A percentile compares a stretch with the other conserved stretches of the same genome.
Conservation (phyloP, 345 rosid genomes). For the Pistacia integerrima region DNA sequence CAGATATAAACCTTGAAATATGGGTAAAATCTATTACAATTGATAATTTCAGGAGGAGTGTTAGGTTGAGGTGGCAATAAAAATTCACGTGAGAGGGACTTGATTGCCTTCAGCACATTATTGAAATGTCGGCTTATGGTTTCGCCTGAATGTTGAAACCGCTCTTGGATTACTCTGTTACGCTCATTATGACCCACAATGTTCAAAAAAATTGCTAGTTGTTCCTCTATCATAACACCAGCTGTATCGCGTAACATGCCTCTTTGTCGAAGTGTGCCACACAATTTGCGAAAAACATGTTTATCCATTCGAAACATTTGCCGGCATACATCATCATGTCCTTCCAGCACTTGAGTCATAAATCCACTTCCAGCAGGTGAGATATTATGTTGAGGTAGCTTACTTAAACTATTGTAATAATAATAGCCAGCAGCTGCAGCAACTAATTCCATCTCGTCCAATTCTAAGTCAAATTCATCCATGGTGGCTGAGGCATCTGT, state of each 20-base stretch:
- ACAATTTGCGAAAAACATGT: slow-evolving; percentile 63
- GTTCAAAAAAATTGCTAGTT: slow-evolving; percentile 73
- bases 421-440: slow-evolving; percentile 79
- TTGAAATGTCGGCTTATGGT: slow-evolving; percentile 84
- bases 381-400: slow-evolving; percentile 40
- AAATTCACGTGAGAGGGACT: slow-evolving; percentile 69
- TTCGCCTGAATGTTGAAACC: slow-evolving; percentile 82
- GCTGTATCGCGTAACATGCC: slow-evolving; percentile 65
- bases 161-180: slow-evolving; percentile 75
- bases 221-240: slow-evolving; percentile 77
- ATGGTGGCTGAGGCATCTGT: slow-evolving; percentile 51
- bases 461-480: slow-evolving; percentile 64
- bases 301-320: slow-evolving; percentile 83
- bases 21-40: slow-evolving; percentile 60
- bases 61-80: slow-evolving; percentile 43
- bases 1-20: slow-evolving; percentile 62
- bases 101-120: slow-evolving; percentile 76
- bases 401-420: slow-evolving; percentile 46
- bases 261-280: slow-evolving; percentile 53
- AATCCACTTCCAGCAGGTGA: slow-evolving; percentile 46
- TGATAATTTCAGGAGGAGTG: slow-evolving; percentile 48
- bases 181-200: slow-evolving; percentile 78
- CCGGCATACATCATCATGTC: slow-evolving; percentile 52
- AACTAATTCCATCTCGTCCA: slow-evolving; percentile 85
- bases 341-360: slow-evolving; percentile 55